phyloP scores from a whole-genome alignment of 2,329 filamentous ascomycete genomes.

The Fusarium floridanum region DNA sequence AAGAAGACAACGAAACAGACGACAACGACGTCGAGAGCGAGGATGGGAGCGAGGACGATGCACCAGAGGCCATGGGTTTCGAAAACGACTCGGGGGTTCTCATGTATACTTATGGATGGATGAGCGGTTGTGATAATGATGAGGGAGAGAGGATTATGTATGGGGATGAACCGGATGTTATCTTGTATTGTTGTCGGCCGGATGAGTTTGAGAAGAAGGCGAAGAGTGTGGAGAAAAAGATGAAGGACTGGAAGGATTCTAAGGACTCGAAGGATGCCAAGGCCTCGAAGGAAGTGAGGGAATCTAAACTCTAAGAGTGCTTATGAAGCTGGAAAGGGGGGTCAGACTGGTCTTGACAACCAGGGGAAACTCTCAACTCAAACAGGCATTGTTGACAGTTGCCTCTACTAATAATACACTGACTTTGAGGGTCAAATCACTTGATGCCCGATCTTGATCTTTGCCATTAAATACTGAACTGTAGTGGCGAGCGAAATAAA shows the following conservation, averaged over 20 bases:
- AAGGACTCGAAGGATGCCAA: background rate
- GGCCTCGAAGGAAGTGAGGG: background rate
- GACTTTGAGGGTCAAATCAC: background rate
- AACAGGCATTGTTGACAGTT: background rate
- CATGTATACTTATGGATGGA: slow-evolving; percentile 5
- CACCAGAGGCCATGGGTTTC: background rate
- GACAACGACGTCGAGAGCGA: background rate
- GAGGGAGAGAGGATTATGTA: background rate
- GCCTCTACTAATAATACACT: background rate
- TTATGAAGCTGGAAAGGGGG: background rate
- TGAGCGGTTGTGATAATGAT: background rate
- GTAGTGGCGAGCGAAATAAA: too few species aligned
- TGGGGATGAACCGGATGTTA: slow-evolving; percentile 1
- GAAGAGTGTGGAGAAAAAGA: background rate
- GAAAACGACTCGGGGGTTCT: background rate
- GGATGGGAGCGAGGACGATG: background rate
- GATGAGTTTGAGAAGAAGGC: background rate
- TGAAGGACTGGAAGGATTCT: background rate
- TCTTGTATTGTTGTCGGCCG: slow-evolving; percentile 13
- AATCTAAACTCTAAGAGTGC: background rate
- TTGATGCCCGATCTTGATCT: too few species aligned
- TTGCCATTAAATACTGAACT: too few species aligned
- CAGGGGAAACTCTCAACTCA: background rate
- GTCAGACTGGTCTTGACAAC: background rate
- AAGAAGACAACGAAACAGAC: background rate